A percentile compares a stretch with the other conserved stretches of the same genome.
These are phyloP conservation scores for Aureobasidium leucospermi DNA, from an alignment of 2,329 filamentous ascomycete species.

Conservation along the genomic window DNA sequence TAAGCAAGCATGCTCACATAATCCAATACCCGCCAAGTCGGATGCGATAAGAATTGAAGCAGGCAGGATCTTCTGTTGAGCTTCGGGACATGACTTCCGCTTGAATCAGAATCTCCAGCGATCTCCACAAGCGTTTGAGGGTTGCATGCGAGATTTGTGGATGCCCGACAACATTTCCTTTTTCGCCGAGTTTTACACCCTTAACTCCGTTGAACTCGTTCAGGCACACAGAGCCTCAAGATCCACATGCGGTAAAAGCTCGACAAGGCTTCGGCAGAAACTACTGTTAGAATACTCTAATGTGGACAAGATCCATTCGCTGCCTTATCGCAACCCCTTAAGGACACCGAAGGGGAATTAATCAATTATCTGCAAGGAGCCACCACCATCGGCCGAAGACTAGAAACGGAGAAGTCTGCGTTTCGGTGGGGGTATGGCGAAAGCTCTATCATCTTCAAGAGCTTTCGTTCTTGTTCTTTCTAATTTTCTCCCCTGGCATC, in stretches of 20 bases:
- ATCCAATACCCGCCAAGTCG: conserved; percentile 1
- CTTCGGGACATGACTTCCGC: background rate
- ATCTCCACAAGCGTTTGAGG: background rate
- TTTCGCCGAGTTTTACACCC: background rate
- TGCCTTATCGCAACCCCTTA: background rate
- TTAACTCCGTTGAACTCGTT: background rate
- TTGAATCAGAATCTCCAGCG: background rate
- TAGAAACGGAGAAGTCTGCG: background rate
- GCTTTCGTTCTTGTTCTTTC: background rate
- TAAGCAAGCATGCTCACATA: conserved; percentile 12
- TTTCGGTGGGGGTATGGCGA: background rate
- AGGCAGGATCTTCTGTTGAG: conserved; percentile 4
- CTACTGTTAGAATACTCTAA: background rate
- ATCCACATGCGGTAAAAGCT: background rate
- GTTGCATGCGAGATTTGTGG: background rate
- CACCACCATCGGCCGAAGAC: background rate
- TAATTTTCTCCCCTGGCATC: background rate
- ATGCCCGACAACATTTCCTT: background rate
- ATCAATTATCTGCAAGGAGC: background rate
- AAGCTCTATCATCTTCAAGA: background rate
- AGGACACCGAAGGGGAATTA: background rate
- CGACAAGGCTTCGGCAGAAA: background rate
- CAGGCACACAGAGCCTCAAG: background rate
- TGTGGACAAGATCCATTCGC: background rate
- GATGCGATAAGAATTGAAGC: background rate